Base-by-base conservation (phyloP, 768 basidiomycete species). In the Neoboletus subvelutipes region DNA sequence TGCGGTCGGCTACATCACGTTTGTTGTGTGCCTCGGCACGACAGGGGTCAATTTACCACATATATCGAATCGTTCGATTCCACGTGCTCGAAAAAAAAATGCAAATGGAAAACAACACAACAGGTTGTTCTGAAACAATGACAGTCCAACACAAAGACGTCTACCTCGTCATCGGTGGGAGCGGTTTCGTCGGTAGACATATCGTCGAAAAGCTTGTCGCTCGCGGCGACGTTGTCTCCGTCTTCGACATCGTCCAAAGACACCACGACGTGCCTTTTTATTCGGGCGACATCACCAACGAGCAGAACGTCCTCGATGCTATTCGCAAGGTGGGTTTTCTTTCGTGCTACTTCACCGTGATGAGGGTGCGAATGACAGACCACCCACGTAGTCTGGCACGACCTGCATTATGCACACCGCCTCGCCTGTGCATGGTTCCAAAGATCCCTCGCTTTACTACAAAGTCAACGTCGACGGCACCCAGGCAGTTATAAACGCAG, bases 361-460 rank as follows among this genome's bases (percentile, higher is more conserved):
- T 2, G 13, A 20, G 10, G 20, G 31, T 2, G 0, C 22, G 5
- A 52, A 42, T 54, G 26, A 54, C 12, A 6, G 6, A 36, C 4
- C 5, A 20, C 37, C 26, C 22, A 18, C 48, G 36, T 52, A 93
- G 89, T 88, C 87, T 59, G 85, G 86, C 39, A 81, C 93, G 28
- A 94, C 92, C 0, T 92, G 90, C 65, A 90, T 98, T 60, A 92
- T 99, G 59, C 97, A 99, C 72, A 98, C 95, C 11, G 97, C 95
- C 18, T 95, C 94, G 8, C 86, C 86, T 0, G 83, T 83, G 6
- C 88, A 85, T 62, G 90, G 83, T 15, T 80, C 78, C 50, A 82
- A 83, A 54, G 79, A 90, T 61, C 78, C 83, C 0, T 83, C 83
- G 2, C 69, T 98, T 11, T 97, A 91, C 76, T 87, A 83, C 74